A percentile compares a stretch with the other conserved stretches of the same genome.
Evolutionary conservation across 805 yeast genomes (phyloP).

Genomic region (Starmerella gropengiesseri): DNA sequence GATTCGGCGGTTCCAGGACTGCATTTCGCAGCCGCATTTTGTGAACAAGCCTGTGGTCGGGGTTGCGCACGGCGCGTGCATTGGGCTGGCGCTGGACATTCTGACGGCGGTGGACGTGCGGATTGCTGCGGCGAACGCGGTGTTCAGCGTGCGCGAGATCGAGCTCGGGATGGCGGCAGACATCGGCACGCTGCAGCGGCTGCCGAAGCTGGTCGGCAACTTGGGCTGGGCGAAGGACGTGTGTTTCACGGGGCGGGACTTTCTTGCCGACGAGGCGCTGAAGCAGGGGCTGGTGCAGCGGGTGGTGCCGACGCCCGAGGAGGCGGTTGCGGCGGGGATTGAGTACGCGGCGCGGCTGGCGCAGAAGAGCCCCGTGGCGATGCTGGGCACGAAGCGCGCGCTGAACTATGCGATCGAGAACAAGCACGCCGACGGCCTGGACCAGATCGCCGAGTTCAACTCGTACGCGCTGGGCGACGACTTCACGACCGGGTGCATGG

Average conservation of each 20-base stretch:
- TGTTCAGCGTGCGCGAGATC: slow-evolving; percentile 55
- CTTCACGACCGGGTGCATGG: slow-evolving; percentile 27
- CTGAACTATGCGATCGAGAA: slow-evolving; percentile 37
- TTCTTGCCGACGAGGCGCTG: slow-evolving; percentile 45
- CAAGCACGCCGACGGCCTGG: slow-evolving; percentile 39
- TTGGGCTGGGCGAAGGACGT: slow-evolving; percentile 48
- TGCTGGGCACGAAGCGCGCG: slow-evolving; percentile 51
- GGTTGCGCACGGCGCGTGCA: slow-evolving; percentile 51
- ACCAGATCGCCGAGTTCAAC: slow-evolving; percentile 45
- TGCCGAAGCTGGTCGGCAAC: slow-evolving; percentile 45
- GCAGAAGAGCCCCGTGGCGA: slow-evolving; percentile 44
- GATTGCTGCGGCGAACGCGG: slow-evolving; percentile 41
- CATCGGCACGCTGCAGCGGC: slow-evolving; percentile 63
- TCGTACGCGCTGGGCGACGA: slow-evolving; percentile 31
- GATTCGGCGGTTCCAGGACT: slow-evolving; percentile 48
- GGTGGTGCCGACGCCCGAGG: slow-evolving; percentile 37
- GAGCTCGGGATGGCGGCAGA: slow-evolving; percentile 69
- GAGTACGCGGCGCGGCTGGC: slow-evolving; percentile 41
- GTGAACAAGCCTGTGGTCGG: slow-evolving; percentile 46
- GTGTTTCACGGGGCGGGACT: slow-evolving; percentile 51
- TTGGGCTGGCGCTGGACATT: slow-evolving; percentile 62
- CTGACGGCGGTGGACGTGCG: slow-evolving; percentile 50
- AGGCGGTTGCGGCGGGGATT: slow-evolving; percentile 41
- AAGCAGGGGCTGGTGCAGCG: slow-evolving; percentile 43
- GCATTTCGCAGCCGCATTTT: slow-evolving; percentile 31